Conservation (phyloP, 2,329 filamentous ascomycete genomes). For the Madurella mycetomatis region DNA sequence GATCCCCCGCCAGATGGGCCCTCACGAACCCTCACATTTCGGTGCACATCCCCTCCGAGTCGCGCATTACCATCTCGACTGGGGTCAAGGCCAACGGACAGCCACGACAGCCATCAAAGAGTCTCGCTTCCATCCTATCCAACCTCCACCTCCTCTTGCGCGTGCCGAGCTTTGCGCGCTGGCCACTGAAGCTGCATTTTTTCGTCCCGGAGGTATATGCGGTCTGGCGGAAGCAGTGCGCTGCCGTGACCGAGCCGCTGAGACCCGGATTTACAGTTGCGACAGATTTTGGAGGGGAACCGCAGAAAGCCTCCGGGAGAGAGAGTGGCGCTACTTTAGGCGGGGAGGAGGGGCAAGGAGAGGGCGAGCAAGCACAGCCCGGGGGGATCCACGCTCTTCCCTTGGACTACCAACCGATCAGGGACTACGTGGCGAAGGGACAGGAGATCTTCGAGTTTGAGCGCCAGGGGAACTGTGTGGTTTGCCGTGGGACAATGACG, state of each 20-base stretch:
- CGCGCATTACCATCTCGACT: slow-evolving; percentile 53
- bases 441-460: slow-evolving; percentile 52
- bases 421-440: slow-evolving; percentile 52
- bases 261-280: slow-evolving; percentile 48
- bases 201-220: slow-evolving; percentile 66
- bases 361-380: slow-evolving; percentile 6
- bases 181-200: slow-evolving; percentile 80
- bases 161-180: slow-evolving; percentile 72
- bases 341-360: neutral
- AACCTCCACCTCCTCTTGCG: slow-evolving; percentile 78
- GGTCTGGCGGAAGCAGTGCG: slow-evolving; percentile 61
- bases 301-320: slow-evolving; percentile 1
- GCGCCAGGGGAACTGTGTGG: slow-evolving; percentile 49
- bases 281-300: slow-evolving; percentile 47
- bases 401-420: slow-evolving; percentile 52
- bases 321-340: neutral
- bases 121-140: slow-evolving; percentile 64
- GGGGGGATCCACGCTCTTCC: slow-evolving; percentile 52
- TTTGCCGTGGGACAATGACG: slow-evolving; percentile 46
- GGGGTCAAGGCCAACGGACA: slow-evolving; percentile 49
- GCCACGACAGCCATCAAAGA: slow-evolving; percentile 54
- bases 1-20: slow-evolving; percentile 64
- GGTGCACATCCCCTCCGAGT: slow-evolving; percentile 65
- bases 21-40: slow-evolving; percentile 82
- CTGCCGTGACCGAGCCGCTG: slow-evolving; percentile 44